Evolutionary conservation across 257 asterid species (phyloP), one percentile per base, ranked within the genome.

Genomic region (Leptodermis oblonga): DNA sequence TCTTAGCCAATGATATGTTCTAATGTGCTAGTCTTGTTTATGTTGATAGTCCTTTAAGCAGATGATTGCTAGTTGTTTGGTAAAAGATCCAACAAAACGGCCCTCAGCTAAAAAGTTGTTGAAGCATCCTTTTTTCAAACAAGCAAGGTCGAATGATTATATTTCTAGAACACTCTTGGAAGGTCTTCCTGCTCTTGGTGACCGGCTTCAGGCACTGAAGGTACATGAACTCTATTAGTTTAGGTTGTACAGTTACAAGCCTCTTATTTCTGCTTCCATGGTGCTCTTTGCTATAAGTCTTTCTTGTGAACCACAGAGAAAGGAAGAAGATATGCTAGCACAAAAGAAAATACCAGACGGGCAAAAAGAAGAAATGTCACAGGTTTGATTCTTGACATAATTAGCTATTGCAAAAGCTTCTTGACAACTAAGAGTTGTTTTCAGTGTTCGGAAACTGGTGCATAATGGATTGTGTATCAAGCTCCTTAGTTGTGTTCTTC

Each of bases 331-430:
- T 73, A 82, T 91, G 97, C 90, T 91, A 77, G 99, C 99, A 45
- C 96, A 94, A 73, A 91, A 94, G 90, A 89, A 89, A 83, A 94
- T 89, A 77, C 93, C 97, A 66, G 97, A 92, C 71, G 97, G 96
- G 39, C 80, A 83, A 77, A 92, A 92, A 77, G 97, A 92, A 82
- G 95, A 92, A 79, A 86, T 89, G 79, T 92, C 97, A 66, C 97
- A 92, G 97, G 97, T 92, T 78, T 77, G 78, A 68, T 80, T 73
- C 56, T 23, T 53, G 45, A 33, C 43, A 64, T 60, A 25, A 31
- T 28, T 59, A 36, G 23, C 46, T 60, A 66, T 34, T 54, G 45
- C 54, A 33, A 33, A 34, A 22, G 5, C 33, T 34, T 26, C 42
- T 23, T 25, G 39, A 39, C 15, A 6, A 5, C 54, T 42, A 25